Conservation (phyloP, 129 eudicot species). For the Centella asiatica region DNA sequence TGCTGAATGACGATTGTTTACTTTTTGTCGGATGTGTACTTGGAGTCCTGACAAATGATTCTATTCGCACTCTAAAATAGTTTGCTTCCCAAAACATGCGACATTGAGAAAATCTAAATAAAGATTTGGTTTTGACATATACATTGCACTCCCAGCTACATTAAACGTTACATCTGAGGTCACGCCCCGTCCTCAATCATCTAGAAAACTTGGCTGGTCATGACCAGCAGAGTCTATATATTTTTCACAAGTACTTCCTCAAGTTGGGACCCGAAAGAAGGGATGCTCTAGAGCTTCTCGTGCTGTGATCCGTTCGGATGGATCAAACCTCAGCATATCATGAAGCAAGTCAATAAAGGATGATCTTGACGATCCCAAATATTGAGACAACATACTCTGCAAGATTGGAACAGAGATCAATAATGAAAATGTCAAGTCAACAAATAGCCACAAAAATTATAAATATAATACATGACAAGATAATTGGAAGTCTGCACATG, state of each 20-base stretch:
- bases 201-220: not conserved
- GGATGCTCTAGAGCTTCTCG: constrained; percentile 66
- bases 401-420: not conserved
- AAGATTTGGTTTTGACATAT: not conserved
- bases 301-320: constrained; percentile 62
- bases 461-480: not conserved
- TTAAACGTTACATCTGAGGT: not conserved
- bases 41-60: no score
- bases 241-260: not conserved
- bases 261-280: constrained; percentile 42
- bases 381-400: constrained; percentile 60
- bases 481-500: not conserved
- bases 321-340: constrained; percentile 63
- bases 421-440: not conserved
- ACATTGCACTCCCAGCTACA: not conserved
- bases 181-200: not conserved
- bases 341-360: constrained; percentile 50
- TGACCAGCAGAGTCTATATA: not conserved
- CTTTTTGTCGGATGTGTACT: no score
- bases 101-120: no score
- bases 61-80: no score
- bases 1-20: no score
- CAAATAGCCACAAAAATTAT: not conserved
- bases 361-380: constrained; percentile 34
- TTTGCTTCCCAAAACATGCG: no score